A percentile compares a stretch with the other conserved stretches of the same genome.
These are phyloP conservation scores for Trichocladium antarcticum DNA, from an alignment of 495 filamentous ascomycete species.

Conservation along the genomic window DNA sequence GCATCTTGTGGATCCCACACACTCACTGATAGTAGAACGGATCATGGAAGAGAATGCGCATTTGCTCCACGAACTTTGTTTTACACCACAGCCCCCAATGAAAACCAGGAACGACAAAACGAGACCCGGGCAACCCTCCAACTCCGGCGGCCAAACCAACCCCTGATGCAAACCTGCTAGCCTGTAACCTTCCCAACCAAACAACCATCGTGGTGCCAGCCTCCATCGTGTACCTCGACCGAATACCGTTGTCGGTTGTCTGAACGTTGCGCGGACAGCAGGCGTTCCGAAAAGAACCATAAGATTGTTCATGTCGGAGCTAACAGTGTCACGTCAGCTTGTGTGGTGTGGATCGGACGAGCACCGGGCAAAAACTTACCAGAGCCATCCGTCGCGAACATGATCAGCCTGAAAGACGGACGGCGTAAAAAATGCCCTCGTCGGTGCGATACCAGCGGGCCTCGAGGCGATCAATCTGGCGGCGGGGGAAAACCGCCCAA, in stretches of 20 bases:
- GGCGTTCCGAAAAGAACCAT: not conserved
- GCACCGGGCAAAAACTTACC: too few relatives aligned
- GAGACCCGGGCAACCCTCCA: constrained; percentile 1
- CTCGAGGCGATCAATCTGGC: constrained; percentile 40
- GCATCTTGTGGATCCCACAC: too few relatives aligned
- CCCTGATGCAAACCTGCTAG: not conserved
- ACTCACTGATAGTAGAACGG: too few relatives aligned
- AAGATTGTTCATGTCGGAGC: not conserved
- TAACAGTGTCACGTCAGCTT: not conserved
- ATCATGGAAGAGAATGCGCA: not conserved
- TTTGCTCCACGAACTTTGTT: not conserved
- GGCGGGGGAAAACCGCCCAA: constrained; percentile 38
- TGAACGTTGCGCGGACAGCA: not conserved
- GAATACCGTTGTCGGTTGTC: not conserved
- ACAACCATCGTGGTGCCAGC: not conserved
- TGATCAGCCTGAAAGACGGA: constrained; percentile 24
- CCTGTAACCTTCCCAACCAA: not conserved
- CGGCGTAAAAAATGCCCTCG: constrained; percentile 41
- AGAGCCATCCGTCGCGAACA: too few relatives aligned
- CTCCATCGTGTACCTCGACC: not conserved
- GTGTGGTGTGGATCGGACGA: too few relatives aligned
- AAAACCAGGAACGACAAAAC: not conserved
- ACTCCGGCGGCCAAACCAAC: not conserved
- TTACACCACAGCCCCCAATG: not conserved
- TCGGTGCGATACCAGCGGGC: constrained; percentile 40